Evolutionary conservation across 1,139 yeast genomes (phyloP).

Genomic region (Suhomyces terraborum): DNA sequence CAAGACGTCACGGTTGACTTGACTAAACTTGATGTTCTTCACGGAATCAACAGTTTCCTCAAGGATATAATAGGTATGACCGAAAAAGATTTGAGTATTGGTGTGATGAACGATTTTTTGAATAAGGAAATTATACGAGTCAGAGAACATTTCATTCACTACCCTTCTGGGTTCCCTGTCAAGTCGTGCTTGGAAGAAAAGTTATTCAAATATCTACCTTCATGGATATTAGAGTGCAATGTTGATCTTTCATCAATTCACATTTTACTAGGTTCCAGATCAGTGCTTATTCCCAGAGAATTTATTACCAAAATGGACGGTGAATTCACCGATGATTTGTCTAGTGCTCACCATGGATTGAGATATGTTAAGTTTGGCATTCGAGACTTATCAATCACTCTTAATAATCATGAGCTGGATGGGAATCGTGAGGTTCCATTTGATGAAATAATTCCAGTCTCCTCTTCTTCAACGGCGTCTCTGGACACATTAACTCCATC

Average conservation of each 20-base stretch:
- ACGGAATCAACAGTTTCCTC: slow-evolving; percentile 36
- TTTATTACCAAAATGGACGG: slow-evolving; percentile 37
- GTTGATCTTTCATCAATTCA: slow-evolving; percentile 34
- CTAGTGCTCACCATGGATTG: slow-evolving; percentile 38
- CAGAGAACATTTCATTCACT: slow-evolving; percentile 3
- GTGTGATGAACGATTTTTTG: slow-evolving; percentile 32
- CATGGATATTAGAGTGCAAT: slow-evolving; percentile 45
- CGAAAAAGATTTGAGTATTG: slow-evolving; percentile 31
- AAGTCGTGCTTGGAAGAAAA: slow-evolving; percentile 17
- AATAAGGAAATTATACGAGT: slow-evolving; percentile 28
- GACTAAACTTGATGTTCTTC: slow-evolving; percentile 33
- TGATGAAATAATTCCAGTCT: slow-evolving; percentile 6
- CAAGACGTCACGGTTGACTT: slow-evolving; percentile 29
- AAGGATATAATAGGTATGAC: slow-evolving; percentile 30
- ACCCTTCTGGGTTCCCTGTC: not conserved
- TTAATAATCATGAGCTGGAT: slow-evolving; percentile 13
- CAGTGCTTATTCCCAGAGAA: slow-evolving; percentile 54
- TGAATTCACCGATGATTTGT: slow-evolving; percentile 39
- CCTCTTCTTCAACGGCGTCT: slow-evolving; percentile 21
- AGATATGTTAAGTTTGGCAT: slow-evolving; percentile 28
- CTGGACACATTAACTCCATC: slow-evolving; percentile 28
- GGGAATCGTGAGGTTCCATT: slow-evolving; percentile 1
- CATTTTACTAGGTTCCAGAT: slow-evolving; percentile 57
- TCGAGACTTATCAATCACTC: slow-evolving; percentile 15
- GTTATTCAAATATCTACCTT: slow-evolving; percentile 46